These are phyloP conservation scores for Cystofilobasidium capitatum DNA, from an alignment of 768 basidiomycete genomes.

Conservation along the genomic window DNA sequence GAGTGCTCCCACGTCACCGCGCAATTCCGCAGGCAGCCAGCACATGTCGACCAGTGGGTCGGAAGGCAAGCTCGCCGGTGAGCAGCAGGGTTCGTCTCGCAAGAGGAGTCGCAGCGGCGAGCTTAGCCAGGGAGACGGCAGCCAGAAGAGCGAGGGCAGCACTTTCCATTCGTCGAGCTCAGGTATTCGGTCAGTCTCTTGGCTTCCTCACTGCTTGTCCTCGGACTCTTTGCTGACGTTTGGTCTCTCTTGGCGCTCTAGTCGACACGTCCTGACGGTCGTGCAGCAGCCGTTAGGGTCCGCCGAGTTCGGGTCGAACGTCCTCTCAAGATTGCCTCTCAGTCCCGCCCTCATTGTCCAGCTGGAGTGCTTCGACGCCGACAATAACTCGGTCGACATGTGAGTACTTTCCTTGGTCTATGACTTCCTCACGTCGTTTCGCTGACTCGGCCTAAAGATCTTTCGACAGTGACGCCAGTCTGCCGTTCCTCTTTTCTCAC, in stretches of 20 bases:
- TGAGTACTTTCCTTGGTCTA: neutral
- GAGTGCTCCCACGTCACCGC: no score
- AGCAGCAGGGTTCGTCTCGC: no score
- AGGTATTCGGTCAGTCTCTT: no score
- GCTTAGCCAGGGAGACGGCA: no score
- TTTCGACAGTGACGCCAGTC: conserved; percentile 4
- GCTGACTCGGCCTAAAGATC: neutral
- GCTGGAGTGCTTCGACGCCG: conserved; percentile 12
- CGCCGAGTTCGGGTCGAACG: conserved; percentile 18
- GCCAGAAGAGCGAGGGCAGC: no score
- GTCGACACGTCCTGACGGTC: conserved; percentile 19
- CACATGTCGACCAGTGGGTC: no score
- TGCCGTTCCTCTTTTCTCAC: conserved; percentile 24
- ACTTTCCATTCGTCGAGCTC: no score
- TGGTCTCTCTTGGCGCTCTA: neutral
- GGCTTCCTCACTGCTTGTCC: neutral
- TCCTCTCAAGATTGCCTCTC: conserved; percentile 26
- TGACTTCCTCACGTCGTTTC: neutral
- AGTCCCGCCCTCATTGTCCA: conserved; percentile 22
- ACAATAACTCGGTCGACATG: conserved; percentile 10
- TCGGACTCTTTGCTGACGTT: neutral
- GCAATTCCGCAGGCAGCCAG: no score
- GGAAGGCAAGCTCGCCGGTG: no score
- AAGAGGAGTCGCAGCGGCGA: no score
- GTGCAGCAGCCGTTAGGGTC: conserved; percentile 19